Evolutionary conservation across 2,329 filamentous ascomycete genomes (phyloP).

Genomic region (Pseudocercospora eumusae): DNA sequence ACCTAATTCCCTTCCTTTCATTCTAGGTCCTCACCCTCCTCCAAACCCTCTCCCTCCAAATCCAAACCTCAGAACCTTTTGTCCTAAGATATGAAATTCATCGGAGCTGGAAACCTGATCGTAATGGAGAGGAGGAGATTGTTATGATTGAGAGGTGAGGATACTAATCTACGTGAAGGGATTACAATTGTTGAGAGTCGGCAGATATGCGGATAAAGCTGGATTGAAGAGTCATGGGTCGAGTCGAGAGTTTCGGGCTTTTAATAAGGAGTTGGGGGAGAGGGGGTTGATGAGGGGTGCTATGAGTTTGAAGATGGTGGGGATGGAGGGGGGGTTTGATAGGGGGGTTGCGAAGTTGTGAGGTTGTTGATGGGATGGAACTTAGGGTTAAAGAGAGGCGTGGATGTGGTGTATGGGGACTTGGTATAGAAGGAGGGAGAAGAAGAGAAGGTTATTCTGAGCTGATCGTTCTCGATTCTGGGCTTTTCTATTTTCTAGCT

Average conservation of each 20-base stretch:
- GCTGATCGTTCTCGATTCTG: background rate
- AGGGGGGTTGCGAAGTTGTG: constrained; percentile 20
- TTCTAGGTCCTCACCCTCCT: constrained; percentile 21
- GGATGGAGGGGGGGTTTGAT: constrained; percentile 18
- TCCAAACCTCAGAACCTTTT: no score
- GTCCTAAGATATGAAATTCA: constrained; percentile 23
- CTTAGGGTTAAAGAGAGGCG: no score
- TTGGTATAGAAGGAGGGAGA: no score
- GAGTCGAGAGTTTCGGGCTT: constrained; percentile 21
- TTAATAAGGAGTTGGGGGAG: constrained; percentile 24
- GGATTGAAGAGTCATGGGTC: constrained; percentile 22
- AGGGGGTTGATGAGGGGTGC: constrained; percentile 23
- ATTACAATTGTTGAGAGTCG: background rate
- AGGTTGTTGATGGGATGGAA: no score
- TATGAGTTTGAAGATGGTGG: constrained; percentile 26
- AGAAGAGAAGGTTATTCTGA: no score
- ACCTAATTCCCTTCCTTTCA: no score
- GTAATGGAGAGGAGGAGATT: constrained; percentile 24
- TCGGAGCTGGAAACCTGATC: constrained; percentile 17
- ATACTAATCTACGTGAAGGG: no score
- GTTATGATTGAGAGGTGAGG: constrained; percentile 27
- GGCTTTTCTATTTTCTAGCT: background rate
- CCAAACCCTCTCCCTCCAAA: no score
- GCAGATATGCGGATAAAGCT: constrained; percentile 19
- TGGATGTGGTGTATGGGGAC: background rate